phyloP scores from a whole-genome alignment of 768 basidiomycete species.

The Russula compacta region DNA sequence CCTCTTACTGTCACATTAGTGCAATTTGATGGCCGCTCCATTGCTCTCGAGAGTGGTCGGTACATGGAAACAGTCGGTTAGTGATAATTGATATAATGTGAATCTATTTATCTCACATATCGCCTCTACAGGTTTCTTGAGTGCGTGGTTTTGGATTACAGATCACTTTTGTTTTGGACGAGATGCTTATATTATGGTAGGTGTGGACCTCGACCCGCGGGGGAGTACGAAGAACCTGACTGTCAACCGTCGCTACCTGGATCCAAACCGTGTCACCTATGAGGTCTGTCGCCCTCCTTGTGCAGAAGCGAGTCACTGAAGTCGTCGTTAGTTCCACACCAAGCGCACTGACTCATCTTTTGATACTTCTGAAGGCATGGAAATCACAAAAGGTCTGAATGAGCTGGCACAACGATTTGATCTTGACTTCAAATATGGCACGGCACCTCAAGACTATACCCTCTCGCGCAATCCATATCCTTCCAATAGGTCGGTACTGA shows the following conservation, averaged over 20 bases:
- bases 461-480: conserved; percentile 56
- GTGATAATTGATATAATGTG: conserved; percentile 16
- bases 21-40: conserved; percentile 36
- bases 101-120: background rate
- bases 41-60: conserved; percentile 68
- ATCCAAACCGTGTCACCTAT: conserved; percentile 70
- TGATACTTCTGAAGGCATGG: conserved; percentile 46
- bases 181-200: conserved; percentile 23
- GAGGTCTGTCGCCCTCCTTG: conserved; percentile 35
- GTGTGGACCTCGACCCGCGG: conserved; percentile 38
- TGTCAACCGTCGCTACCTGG: conserved; percentile 66
- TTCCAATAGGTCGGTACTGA: conserved; percentile 49
- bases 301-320: background rate
- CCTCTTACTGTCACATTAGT: background rate
- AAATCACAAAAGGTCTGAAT: conserved; percentile 47
- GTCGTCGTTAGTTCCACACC: conserved; percentile 52
- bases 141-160: conserved; percentile 22
- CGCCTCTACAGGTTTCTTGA: no score
- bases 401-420: conserved; percentile 50
- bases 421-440: conserved; percentile 55
- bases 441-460: conserved; percentile 68
- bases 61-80: conserved; percentile 90
- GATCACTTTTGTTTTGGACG: background rate
- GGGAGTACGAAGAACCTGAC: conserved; percentile 30
- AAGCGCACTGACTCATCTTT: conserved; percentile 41